These are phyloP conservation scores for Colletotrichum trifolii DNA, from an alignment of 2,329 filamentous ascomycete species.

Conservation along the genomic window DNA sequence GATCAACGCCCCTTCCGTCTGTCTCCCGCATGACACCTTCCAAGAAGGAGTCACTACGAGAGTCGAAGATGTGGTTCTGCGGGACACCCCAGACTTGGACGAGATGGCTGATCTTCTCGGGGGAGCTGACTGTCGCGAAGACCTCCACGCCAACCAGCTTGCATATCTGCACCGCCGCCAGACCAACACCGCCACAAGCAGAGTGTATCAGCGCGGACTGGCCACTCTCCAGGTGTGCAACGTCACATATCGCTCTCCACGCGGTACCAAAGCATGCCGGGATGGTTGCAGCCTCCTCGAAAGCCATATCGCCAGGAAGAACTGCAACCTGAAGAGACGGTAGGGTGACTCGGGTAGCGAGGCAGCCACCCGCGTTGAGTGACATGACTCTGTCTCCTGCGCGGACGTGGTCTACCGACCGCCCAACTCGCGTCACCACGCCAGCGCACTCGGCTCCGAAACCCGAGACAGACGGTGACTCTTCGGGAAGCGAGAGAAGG, in stretches of 20 bases:
- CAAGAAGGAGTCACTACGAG: slow-evolving; percentile 45
- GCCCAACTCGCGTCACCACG: not conserved
- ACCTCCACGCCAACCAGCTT: slow-evolving; percentile 38
- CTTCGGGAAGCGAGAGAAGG: not conserved
- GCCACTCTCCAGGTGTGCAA: slow-evolving; percentile 8
- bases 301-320: not conserved
- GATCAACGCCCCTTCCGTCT: slow-evolving; percentile 46
- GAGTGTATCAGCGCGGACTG: slow-evolving; percentile 38
- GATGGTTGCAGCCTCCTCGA: slow-evolving; percentile 44
- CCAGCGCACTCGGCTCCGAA: slow-evolving; percentile 40
- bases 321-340: not conserved
- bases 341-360: not conserved
- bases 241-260: not conserved
- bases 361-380: slow-evolving; percentile 2
- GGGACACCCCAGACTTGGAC: slow-evolving; percentile 46
- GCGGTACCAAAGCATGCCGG: slow-evolving; percentile 37
- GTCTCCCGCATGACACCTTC: slow-evolving; percentile 43
- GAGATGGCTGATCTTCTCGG: slow-evolving; percentile 49
- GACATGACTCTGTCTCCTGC: slow-evolving; percentile 44
- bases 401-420: slow-evolving; percentile 38
- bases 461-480: not conserved
- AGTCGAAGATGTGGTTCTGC: slow-evolving; percentile 47
- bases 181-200: slow-evolving; percentile 11
- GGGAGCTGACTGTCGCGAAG: slow-evolving; percentile 49
- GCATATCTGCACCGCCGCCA: slow-evolving; percentile 11